Evolutionary conservation across 2,329 filamentous ascomycete species (phyloP).

Genomic region (Cercospora sp.): DNA sequence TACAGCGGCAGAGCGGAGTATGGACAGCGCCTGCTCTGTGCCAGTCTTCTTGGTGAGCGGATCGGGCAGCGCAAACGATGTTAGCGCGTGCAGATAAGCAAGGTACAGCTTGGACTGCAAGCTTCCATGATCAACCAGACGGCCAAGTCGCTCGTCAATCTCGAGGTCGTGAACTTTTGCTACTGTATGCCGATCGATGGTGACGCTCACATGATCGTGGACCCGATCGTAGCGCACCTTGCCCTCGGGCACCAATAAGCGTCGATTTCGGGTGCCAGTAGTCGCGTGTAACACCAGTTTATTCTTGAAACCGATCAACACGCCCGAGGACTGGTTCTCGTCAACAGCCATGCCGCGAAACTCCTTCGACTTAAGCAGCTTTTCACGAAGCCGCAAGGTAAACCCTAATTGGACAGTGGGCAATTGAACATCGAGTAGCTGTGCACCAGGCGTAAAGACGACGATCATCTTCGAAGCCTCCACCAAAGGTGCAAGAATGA

Average conservation of each 20-base stretch:
- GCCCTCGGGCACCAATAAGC: conserved; percentile 53
- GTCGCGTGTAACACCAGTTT: conserved; percentile 53
- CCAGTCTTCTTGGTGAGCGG: conserved; percentile 60
- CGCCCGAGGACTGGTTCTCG: conserved; percentile 58
- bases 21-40: conserved; percentile 53
- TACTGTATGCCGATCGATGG: conserved; percentile 43
- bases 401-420: conserved; percentile 31
- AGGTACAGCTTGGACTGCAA: conserved; percentile 36
- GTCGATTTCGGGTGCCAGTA: conserved; percentile 33
- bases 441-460: conserved; percentile 3
- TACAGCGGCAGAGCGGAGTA: conserved; percentile 26
- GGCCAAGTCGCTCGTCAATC: conserved; percentile 57
- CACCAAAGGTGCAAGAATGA: conserved; percentile 44
- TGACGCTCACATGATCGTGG: conserved; percentile 48
- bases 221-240: conserved; percentile 36
- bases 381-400: not conserved
- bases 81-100: conserved; percentile 61
- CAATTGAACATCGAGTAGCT: conserved; percentile 26
- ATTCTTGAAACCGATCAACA: conserved; percentile 59
- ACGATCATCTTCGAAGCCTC: conserved; percentile 19
- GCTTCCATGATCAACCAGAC: conserved; percentile 56
- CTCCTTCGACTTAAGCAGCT: conserved; percentile 7
- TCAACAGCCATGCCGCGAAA: conserved; percentile 40
- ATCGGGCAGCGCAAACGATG: conserved; percentile 60
- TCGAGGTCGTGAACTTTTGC: conserved; percentile 56